A percentile compares a stretch with the other conserved stretches of the same genome.
Evolutionary conservation across 2,329 filamentous ascomycete genomes (phyloP).

Genomic region (Dactylellina haptotyla): DNA sequence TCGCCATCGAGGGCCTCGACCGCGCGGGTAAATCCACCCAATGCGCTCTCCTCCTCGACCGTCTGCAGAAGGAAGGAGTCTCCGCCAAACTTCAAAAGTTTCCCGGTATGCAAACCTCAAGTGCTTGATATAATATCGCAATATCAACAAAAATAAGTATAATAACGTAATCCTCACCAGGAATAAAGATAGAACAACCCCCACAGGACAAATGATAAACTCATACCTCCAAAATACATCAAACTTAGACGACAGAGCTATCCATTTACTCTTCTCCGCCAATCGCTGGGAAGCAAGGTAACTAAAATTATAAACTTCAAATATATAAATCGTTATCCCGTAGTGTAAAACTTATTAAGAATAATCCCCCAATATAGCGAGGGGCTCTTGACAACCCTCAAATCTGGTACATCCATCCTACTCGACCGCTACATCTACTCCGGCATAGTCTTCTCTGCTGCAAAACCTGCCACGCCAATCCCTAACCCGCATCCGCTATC

Average conservation of each 20-base stretch:
- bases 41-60: slow-evolving; percentile 73
- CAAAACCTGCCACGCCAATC: slow-evolving; percentile 67
- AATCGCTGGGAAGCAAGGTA: slow-evolving; percentile 80
- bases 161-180: neutral
- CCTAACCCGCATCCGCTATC: slow-evolving; percentile 69
- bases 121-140: too few species aligned
- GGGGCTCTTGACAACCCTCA: slow-evolving; percentile 65
- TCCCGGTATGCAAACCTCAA: too few species aligned
- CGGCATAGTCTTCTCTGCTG: slow-evolving; percentile 90
- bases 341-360: slow-evolving; percentile 56
- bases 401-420: slow-evolving; percentile 79
- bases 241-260: slow-evolving; percentile 84
- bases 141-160: neutral
- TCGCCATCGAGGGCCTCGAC: slow-evolving; percentile 89
- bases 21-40: slow-evolving; percentile 93
- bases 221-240: slow-evolving; percentile 77
- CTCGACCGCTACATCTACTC: slow-evolving; percentile 96
- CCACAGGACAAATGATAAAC: slow-evolving; percentile 88
- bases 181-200: slow-evolving; percentile 76
- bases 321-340: too few species aligned
- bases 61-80: slow-evolving; percentile 66
- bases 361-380: slow-evolving; percentile 59
- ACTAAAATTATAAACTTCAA: too few species aligned
- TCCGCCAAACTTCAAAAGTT: slow-evolving; percentile 72
- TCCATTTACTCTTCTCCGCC: slow-evolving; percentile 88